Base-by-base conservation (phyloP, 208 protist species). In the Perkinsela sp. region DNA sequence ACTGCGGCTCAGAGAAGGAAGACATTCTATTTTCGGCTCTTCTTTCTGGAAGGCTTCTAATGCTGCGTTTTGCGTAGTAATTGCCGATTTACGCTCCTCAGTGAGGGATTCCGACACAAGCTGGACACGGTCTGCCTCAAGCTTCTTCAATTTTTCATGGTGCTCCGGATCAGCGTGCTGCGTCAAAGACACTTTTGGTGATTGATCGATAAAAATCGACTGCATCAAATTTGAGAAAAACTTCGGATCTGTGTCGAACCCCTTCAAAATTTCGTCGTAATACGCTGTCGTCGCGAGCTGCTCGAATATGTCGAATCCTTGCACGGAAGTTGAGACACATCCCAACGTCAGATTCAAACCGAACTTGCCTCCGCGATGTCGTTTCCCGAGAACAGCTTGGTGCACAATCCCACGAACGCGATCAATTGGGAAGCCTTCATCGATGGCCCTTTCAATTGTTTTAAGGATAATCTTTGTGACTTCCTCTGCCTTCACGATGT, bases 381-480 rank as follows among this genome's bases (percentile, higher is more conserved):
- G 78, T 71, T 90, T 84, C 74, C 82, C 78, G 67, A 93, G 77
- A 71, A 90, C 85, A 68, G 88, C 83, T 68, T 90, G 85, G 70
- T 90, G 89, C 31, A 93, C 78, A 57, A 90, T 83, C 16, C 83
- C 86, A 65, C 78, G 70, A 65, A 93, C 84, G 29, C 83, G 78
- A 2, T 83, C 74, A 67, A 81, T 69, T 65, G 88, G 79, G 71
- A 93, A 93, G 57, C 88, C 88, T n/a, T 90, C 78, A 28, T 70
- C 71, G 68, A 75, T 69, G 57, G 80, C 83, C 2, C 71, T 71
- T 67, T 76, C 68, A 32, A 93, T 77, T 0, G 85, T 82, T 0
- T 81, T 83, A 0, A 69, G 68, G 30, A 85, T 73, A 30, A 90
- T 80, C 65, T 89, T 80, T 15, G 73, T 73, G 68, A 84, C 81